Conservation (phyloP, 148 eudicot genomes). For the Limonium bicolor region DNA sequence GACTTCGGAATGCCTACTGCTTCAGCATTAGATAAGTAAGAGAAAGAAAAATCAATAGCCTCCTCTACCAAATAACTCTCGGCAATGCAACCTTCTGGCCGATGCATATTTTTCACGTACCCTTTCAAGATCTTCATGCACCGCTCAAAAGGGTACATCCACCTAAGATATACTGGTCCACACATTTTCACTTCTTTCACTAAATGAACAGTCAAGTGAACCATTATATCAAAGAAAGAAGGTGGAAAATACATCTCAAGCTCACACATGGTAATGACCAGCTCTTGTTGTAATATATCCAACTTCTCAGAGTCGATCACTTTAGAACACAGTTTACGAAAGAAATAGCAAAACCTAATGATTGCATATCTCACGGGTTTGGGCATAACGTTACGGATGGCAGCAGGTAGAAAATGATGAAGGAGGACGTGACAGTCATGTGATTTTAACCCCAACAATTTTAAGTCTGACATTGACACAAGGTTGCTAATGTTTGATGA, state of each 20-base stretch:
- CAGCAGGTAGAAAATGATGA: conserved; percentile 2
- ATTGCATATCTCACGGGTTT: conserved; percentile 6
- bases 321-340: conserved; percentile 1
- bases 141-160: conserved; percentile 10
- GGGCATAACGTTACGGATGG: conserved; percentile 3
- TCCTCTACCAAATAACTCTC: conserved; percentile 4
- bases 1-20: too few species aligned
- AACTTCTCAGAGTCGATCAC: background rate
- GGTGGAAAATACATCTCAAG: conserved; percentile 8
- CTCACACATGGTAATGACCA: conserved; percentile 4
- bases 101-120: conserved; percentile 1
- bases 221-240: background rate
- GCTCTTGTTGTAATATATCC: background rate
- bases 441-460: conserved; percentile 3
- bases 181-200: conserved; percentile 3
- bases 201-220: background rate
- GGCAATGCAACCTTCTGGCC: conserved; percentile 6
- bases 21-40: too few species aligned
- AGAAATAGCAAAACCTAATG: conserved; percentile 5
- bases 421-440: conserved; percentile 12
- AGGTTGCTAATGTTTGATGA: too few species aligned
- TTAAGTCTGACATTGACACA: background rate
- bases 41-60: conserved; percentile 1
- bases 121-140: conserved; percentile 4
- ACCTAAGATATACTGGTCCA: background rate